phyloP scores from a whole-genome alignment of 2,329 filamentous ascomycete species.

The Macrophomina phaseolina region DNA sequence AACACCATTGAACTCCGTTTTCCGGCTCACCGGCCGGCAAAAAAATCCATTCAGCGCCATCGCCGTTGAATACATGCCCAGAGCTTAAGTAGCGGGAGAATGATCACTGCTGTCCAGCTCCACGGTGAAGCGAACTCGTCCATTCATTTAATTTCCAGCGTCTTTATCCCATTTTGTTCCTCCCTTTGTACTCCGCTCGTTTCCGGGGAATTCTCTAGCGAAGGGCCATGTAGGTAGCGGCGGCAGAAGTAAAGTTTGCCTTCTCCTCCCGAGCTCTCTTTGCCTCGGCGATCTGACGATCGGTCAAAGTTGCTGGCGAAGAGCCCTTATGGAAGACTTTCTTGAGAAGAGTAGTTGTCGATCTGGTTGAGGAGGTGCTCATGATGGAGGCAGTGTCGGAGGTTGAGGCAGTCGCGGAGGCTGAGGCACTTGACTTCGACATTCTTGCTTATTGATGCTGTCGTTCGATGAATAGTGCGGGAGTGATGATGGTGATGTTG shows the following conservation, averaged over 20 bases:
- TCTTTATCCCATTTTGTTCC: too few relatives aligned
- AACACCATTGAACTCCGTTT: not conserved
- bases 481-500: not conserved
- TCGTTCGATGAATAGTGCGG: not conserved
- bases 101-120: not conserved
- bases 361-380: constrained; percentile 36
- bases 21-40: not conserved
- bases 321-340: constrained; percentile 29
- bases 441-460: not conserved
- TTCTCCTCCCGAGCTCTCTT: not conserved
- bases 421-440: constrained; percentile 3
- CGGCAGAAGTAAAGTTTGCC: not conserved
- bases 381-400: constrained; percentile 31
- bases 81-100: not conserved
- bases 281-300: not conserved
- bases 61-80: not conserved
- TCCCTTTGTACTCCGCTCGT: not conserved
- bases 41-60: not conserved
- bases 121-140: not conserved
- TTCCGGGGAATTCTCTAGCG: not conserved
- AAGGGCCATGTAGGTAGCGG: constrained; percentile 15
- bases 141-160: not conserved
- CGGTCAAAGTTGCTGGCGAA: not conserved
- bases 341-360: constrained; percentile 34
- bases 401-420: not conserved